A percentile compares a stretch with the other conserved stretches of the same genome.
Conservation (phyloP, 2,329 filamentous ascomycete species). For the Mollisia scopiformis region DNA sequence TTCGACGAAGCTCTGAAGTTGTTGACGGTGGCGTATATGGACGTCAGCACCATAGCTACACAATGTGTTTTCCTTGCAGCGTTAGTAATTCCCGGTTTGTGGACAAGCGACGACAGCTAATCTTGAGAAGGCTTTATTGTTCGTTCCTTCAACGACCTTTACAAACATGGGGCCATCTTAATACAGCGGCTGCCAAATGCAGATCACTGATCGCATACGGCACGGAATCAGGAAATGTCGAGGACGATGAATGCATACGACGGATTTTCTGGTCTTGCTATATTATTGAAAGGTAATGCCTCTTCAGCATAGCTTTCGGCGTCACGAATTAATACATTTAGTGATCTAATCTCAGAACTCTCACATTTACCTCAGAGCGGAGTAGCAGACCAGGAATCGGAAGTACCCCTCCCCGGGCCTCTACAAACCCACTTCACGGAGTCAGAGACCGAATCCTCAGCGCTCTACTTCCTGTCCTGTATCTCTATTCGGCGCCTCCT, state of each 20-base stretch:
- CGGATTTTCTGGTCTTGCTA: conserved; percentile 59
- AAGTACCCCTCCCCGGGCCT: conserved; percentile 49
- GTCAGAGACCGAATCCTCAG: conserved; percentile 44
- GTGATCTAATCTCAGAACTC: conserved; percentile 55
- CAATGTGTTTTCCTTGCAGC: conserved; percentile 55
- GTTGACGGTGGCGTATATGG: conserved; percentile 49
- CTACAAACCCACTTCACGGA: conserved; percentile 47
- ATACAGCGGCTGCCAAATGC: conserved; percentile 51
- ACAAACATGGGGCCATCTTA: conserved; percentile 56
- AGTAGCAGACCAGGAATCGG: conserved; percentile 54
- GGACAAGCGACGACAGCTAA: not conserved
- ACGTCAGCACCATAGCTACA: conserved; percentile 48
- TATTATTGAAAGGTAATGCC: conserved; percentile 50
- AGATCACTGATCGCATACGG: conserved; percentile 50
- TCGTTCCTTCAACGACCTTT: conserved; percentile 52
- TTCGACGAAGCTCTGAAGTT: conserved; percentile 45
- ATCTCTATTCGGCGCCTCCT: conserved; percentile 53
- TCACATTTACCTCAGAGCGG: conserved; percentile 53
- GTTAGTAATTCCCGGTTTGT: conserved; percentile 37
- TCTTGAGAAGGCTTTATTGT: conserved; percentile 46
- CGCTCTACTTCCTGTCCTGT: conserved; percentile 56
- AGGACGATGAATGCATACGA: conserved; percentile 51
- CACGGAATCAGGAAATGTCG: conserved; percentile 37
- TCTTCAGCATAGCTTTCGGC: not conserved
- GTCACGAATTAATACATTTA: conserved; percentile 31